These are phyloP conservation scores for Alloascoidea hylecoeti DNA, from an alignment of 805 yeast species.

Conservation along the genomic window DNA sequence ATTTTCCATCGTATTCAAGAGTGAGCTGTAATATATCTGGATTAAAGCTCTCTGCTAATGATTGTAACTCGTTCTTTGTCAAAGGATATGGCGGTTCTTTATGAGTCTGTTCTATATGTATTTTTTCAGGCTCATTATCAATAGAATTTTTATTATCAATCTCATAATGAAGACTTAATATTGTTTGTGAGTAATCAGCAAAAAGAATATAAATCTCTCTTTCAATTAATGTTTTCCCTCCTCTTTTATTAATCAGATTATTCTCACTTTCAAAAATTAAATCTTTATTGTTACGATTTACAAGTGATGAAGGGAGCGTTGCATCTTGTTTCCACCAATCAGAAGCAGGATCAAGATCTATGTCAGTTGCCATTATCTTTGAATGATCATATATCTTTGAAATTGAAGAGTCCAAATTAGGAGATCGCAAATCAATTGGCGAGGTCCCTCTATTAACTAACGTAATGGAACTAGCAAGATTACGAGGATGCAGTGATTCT, in stretches of 20 bases:
- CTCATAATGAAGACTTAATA: slow-evolving; percentile 45
- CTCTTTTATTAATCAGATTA: slow-evolving; percentile 37
- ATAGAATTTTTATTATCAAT: too few species aligned
- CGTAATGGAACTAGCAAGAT: too few species aligned
- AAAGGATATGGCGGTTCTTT: slow-evolving; percentile 27
- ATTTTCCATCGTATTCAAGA: slow-evolving; percentile 16
- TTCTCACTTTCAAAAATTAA: slow-evolving; percentile 55
- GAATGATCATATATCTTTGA: too few species aligned
- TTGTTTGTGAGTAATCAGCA: slow-evolving; percentile 56
- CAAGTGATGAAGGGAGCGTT: slow-evolving; percentile 40
- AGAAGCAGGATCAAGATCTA: slow-evolving; percentile 20
- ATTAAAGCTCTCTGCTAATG: slow-evolving; percentile 37
- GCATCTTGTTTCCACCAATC: slow-evolving; percentile 57
- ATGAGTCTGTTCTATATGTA: slow-evolving; percentile 20
- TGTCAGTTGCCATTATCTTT: slow-evolving; percentile 16
- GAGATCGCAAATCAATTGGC: too few species aligned
- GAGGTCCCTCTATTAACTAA: too few species aligned
- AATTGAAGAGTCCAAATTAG: too few species aligned
- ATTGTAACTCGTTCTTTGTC: slow-evolving; percentile 32
- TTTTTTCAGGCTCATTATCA: slow-evolving; percentile 42
- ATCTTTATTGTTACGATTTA: slow-evolving; percentile 27
- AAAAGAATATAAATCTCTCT: slow-evolving; percentile 62
- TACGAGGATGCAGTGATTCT: too few species aligned
- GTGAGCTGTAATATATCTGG: slow-evolving; percentile 31
- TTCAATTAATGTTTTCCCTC: slow-evolving; percentile 28